Evolutionary conservation across 352 stramenopile genomes (phyloP), one percentile per base, ranked within the genome.

Genomic region (Phytophthora hybrid): DNA sequence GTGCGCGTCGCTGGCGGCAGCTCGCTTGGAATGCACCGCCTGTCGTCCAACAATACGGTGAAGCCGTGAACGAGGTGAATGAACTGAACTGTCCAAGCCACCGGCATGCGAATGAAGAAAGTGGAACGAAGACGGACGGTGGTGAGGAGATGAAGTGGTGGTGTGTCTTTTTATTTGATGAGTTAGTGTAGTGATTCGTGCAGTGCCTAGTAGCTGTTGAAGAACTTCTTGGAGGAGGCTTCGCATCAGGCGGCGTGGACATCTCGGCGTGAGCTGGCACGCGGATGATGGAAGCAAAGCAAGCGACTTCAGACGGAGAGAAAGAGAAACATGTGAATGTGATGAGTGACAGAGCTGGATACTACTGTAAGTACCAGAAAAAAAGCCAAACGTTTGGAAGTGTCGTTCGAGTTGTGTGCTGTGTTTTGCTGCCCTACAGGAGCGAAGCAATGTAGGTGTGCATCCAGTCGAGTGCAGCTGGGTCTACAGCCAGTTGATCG

Each of bases 1-100:
- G 77, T 95, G 55, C 85, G 85, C 55, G 82, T 86, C 16, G 90
- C 90, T 7, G 90, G 90, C 26, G 90, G 90, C n/a, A 81, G 77
- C 41, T 75, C 78, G 49, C 19, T 78, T 32, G 39, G 56, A 16
- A 87, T 92, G 79, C 78, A 91, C 61, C 84, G 87, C 29, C 64
- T 90, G 63, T 90, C 87, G 51, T 59, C 83, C 49, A 74, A 69
- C 61, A 72, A 29, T 44, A 73, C 72, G 47, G 63, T 71, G 16
- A 83, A 79, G 69, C 55, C 74, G 54, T 73, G 46, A 81, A 49
- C 9, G 55, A 66, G 46, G 18, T 54, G 26, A 46, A 62, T 60
- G 37, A 76, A 63, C 16, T 59, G 49, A 73, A 67, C 19, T 59
- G 51, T 63, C 60, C 55, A 73, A 74, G 54, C 63, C 61, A 53